Evolutionary conservation across 2,329 filamentous ascomycete species (phyloP).

Genomic region (Ophiostoma populinum): DNA sequence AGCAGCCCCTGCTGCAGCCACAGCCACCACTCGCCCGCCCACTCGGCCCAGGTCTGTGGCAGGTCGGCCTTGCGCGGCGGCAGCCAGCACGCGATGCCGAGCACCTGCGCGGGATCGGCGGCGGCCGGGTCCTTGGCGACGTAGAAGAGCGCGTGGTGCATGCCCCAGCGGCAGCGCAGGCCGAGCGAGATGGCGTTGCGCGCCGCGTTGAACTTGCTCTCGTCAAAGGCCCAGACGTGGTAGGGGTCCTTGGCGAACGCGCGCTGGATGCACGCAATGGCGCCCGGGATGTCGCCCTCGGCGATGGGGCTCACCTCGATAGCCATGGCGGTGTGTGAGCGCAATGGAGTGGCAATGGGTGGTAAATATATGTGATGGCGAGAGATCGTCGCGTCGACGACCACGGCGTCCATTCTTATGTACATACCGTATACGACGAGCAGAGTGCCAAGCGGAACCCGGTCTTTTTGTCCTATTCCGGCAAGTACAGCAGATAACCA

Average conservation of each 20-base stretch:
- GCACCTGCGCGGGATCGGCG: neutral
- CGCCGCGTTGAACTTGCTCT: neutral
- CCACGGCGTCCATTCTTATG: too few relatives aligned
- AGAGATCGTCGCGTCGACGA: too few relatives aligned
- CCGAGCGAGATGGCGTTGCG: slow-evolving; percentile 2
- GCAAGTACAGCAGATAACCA: neutral
- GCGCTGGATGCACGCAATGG: slow-evolving; percentile 2
- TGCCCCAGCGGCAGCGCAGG: slow-evolving; percentile 1
- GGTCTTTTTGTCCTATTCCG: neutral
- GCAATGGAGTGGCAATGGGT: neutral
- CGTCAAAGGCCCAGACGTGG: neutral
- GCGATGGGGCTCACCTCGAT: neutral
- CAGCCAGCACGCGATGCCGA: slow-evolving; percentile 2
- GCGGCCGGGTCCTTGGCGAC: neutral
- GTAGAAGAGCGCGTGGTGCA: slow-evolving; percentile 1
- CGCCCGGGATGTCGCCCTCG: neutral
- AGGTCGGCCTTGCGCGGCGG: neutral
- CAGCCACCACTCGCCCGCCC: slow-evolving; percentile 2
- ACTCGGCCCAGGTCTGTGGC: neutral
- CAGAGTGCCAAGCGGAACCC: too few relatives aligned
- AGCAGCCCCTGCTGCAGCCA: slow-evolving; percentile 2
- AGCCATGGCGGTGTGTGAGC: neutral
- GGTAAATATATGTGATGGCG: neutral
- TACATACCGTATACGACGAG: too few relatives aligned
- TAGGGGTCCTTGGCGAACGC: slow-evolving; percentile 1